These are phyloP conservation scores for Allium cepa DNA, from an alignment of 106 monocot genomes.

Conservation along the genomic window DNA sequence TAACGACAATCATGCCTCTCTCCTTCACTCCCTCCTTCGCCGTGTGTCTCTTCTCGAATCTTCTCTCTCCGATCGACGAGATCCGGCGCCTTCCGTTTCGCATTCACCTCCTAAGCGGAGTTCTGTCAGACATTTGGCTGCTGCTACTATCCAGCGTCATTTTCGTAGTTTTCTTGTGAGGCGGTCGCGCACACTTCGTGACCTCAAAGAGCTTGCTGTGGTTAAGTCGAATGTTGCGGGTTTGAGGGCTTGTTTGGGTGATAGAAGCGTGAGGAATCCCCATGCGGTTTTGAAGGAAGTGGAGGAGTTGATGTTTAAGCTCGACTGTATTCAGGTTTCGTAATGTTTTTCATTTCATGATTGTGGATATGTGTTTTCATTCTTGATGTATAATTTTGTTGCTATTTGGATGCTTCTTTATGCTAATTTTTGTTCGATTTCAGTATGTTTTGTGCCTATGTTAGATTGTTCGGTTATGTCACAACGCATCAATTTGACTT, in stretches of 20 bases:
- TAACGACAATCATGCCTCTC: background rate
- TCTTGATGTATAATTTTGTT: too few relatives aligned
- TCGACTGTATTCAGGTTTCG: constrained; percentile 74
- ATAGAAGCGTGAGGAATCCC: constrained; percentile 1
- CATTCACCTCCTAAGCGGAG: background rate
- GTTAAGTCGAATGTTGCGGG: constrained; percentile 40
- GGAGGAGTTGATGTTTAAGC: constrained; percentile 50
- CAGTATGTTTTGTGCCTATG: too few relatives aligned
- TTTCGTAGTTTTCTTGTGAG: constrained; percentile 68
- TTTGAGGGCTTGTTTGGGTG: constrained; percentile 34
- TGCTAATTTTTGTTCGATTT: too few relatives aligned
- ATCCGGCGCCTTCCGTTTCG: background rate
- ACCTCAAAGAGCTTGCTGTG: constrained; percentile 55
- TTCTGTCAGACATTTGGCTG: constrained; percentile 57
- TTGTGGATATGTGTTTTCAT: too few relatives aligned
- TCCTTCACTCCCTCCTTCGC: constrained; percentile 34
- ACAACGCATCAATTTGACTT: too few relatives aligned
- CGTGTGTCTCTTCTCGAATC: constrained; percentile 32
- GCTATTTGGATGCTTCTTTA: too few relatives aligned
- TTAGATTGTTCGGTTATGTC: too few relatives aligned
- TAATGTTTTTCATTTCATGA: too few relatives aligned
- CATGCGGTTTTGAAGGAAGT: constrained; percentile 23
- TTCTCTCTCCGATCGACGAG: constrained; percentile 6
- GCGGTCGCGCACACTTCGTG: constrained; percentile 60
- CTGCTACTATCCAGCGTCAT: constrained; percentile 54